These are phyloP conservation scores for Phytophthora ohioensis DNA, from an alignment of 352 stramenopile species.

Conservation along the genomic window DNA sequence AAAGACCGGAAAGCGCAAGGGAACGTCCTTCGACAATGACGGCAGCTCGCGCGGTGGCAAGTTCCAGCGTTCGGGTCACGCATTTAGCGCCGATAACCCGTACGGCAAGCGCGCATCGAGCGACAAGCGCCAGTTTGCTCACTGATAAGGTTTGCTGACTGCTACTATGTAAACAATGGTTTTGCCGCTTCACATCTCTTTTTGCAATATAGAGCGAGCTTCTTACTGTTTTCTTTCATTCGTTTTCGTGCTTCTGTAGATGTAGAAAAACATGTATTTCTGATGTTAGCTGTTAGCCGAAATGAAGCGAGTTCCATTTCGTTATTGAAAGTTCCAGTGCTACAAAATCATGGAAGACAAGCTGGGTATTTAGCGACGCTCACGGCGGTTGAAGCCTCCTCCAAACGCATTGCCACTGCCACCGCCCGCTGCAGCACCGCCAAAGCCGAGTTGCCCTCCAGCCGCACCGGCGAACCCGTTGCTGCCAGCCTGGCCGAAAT, in stretches of 20 bases:
- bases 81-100: slow-evolving; percentile 98
- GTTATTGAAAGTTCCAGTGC: background rate
- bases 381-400: slow-evolving; percentile 19
- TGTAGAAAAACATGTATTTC: background rate
- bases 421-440: background rate
- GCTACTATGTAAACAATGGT: slow-evolving; percentile 40
- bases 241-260: background rate
- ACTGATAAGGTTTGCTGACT: slow-evolving; percentile 39
- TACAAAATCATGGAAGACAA: background rate
- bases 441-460: slow-evolving; percentile 6
- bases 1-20: slow-evolving; percentile 81
- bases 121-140: slow-evolving; percentile 96
- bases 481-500: slow-evolving; percentile 16
- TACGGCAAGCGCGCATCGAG: slow-evolving; percentile 92
- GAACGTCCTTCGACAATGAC: slow-evolving; percentile 63
- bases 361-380: background rate
- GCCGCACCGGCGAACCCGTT: slow-evolving; percentile 12
- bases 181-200: slow-evolving; percentile 31
- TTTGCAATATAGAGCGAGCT: slow-evolving; percentile 45
- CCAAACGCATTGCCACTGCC: slow-evolving; percentile 16
- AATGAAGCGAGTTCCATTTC: background rate
- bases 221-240: slow-evolving; percentile 10
- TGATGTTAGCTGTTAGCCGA: background rate
- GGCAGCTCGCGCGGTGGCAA: slow-evolving; percentile 58
- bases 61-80: slow-evolving; percentile 90